Base-by-base conservation (phyloP, 805 yeast species). In the Hermanozyma aechmeae region DNA sequence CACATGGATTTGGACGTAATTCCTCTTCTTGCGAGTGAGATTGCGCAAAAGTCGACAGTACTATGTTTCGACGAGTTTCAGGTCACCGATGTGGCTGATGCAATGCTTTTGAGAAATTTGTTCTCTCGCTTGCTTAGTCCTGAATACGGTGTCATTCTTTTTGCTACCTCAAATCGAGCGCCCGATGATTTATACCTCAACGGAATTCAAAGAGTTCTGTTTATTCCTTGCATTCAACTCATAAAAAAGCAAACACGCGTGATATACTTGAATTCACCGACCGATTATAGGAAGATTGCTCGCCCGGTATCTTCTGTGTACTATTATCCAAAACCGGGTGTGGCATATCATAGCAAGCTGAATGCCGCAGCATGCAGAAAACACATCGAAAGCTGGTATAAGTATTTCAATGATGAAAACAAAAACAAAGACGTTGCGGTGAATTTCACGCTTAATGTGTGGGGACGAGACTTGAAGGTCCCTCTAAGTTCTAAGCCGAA, bases 11-110 rank as follows among this genome's bases (percentile, higher is more conserved):
- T 80, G 30, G 96, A 87, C 45, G 79, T 87, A 3, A 78, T 87
- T 28, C 96, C 96, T 2, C 53, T 74, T 19, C 58, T 86, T 20
- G 96, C 96, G 0, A 76, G 78, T 35, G 94, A 84, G 45, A 73
- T 92, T 32, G 82, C 96, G 1, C 69, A 70, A 38, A 63, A 68
- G 28, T 68, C 92, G 4, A 79, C 89, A 1, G 75, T 92, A 1
- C 54, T 92, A 35, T 92, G 98, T 53, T 84, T 92, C 51, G 98
- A 92, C 57, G 98, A 92, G 58, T 89, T 92, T 50, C 97, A 92
- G 56, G 98, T 92, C 24, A 85, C 95, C 1, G 98, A 92, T 53
- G 96, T 92, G 17, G 98, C 97, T 0, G 98, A 92, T 55, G 98
- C 98, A 2, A 92, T 92, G 97, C 65, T 92, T 19, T 64, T 92